Conservation (phyloP, 2,329 filamentous ascomycete genomes). For the Cercospora zeina region DNA sequence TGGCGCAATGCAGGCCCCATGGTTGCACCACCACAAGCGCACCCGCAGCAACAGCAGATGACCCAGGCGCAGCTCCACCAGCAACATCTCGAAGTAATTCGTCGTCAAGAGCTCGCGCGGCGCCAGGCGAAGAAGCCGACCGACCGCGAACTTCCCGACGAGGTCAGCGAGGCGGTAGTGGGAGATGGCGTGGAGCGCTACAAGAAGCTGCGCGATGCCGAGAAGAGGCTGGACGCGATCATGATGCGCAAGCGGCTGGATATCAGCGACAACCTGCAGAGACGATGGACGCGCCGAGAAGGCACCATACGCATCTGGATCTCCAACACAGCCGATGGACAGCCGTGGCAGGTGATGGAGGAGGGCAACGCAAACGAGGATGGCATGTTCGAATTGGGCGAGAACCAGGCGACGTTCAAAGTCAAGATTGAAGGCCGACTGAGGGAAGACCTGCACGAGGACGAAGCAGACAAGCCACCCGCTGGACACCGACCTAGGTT, state of each 20-base stretch:
- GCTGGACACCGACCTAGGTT: slow-evolving; percentile 57
- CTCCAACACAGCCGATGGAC: slow-evolving; percentile 89
- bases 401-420: slow-evolving; percentile 76
- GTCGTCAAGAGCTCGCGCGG: slow-evolving; percentile 60
- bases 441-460: slow-evolving; percentile 59
- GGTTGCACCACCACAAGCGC: slow-evolving; percentile 37
- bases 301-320: slow-evolving; percentile 91
- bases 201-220: slow-evolving; percentile 77
- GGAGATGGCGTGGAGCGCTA: slow-evolving; percentile 82
- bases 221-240: slow-evolving; percentile 83
- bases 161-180: slow-evolving; percentile 72
- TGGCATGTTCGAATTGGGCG: slow-evolving; percentile 73
- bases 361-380: slow-evolving; percentile 58
- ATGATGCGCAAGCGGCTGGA: slow-evolving; percentile 94
- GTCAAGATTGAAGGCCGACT: slow-evolving; percentile 90
- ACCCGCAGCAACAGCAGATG: slow-evolving; percentile 46
- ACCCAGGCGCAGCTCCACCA: slow-evolving; percentile 52
- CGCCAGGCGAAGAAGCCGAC: slow-evolving; percentile 85
- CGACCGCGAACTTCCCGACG: slow-evolving; percentile 91
- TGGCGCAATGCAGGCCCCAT: slow-evolving; percentile 51
- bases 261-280: slow-evolving; percentile 78
- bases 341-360: slow-evolving; percentile 78
- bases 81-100: slow-evolving; percentile 47
- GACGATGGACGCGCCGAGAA: slow-evolving; percentile 52
- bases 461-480: slow-evolving; percentile 51